Evolutionary conservation across 2,329 filamentous ascomycete genomes (phyloP).

Genomic region (Penicillium sp.): DNA sequence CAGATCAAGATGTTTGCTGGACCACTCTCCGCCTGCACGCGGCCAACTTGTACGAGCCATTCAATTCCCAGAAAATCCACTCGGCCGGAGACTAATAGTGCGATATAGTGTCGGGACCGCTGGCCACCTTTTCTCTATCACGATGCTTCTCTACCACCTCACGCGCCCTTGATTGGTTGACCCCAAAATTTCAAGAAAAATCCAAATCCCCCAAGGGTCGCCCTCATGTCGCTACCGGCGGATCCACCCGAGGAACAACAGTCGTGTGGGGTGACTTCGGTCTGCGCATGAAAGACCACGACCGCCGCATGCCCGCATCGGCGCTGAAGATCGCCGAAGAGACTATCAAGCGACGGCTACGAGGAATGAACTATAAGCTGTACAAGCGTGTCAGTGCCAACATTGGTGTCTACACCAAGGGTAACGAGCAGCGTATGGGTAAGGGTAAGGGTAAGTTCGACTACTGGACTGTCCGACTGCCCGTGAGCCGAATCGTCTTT

Average conservation of each 20-base stretch:
- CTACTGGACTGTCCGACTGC: constrained; percentile 87
- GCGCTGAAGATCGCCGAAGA: constrained; percentile 90
- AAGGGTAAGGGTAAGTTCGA: constrained; percentile 98
- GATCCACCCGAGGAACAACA: constrained; percentile 87
- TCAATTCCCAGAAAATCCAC: constrained; percentile 6
- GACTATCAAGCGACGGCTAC: constrained; percentile 81
- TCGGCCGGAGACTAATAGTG: constrained; percentile 20
- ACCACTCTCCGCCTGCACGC: constrained; percentile 33
- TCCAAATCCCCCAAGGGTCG: constrained; percentile 88
- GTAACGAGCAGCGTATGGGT: constrained; percentile 98
- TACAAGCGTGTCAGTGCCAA: constrained; percentile 91
- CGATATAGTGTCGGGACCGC: constrained; percentile 27
- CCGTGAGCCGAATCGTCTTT: constrained; percentile 87
- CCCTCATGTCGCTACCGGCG: constrained; percentile 82
- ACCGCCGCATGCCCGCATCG: constrained; percentile 81
- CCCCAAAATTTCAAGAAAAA: constrained; percentile 73
- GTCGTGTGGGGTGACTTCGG: constrained; percentile 97
- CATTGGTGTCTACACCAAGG: constrained; percentile 90
- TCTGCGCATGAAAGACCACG: constrained; percentile 87
- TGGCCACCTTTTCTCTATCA: constrained; percentile 39
- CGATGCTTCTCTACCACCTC: constrained; percentile 72
- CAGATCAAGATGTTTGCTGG: constrained; percentile 37
- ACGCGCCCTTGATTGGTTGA: constrained; percentile 68
- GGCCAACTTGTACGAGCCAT: constrained; percentile 33
- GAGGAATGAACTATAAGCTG: constrained; percentile 87